phyloP scores from a whole-genome alignment of 805 yeast species.

The Lachancea nothofagi region DNA sequence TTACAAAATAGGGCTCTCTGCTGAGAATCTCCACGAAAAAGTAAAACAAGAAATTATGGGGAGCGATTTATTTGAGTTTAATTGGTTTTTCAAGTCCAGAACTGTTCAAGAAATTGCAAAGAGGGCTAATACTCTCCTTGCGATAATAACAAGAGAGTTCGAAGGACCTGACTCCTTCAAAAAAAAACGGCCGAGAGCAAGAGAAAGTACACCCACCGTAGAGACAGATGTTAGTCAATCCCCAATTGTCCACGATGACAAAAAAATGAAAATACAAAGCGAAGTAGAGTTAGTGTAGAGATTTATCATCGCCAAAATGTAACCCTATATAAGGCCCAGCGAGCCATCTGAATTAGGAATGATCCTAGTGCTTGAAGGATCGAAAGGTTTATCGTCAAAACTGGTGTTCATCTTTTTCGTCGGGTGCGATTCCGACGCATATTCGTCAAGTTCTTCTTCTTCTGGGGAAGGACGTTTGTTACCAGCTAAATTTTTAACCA shows the following conservation, averaged over 20 bases:
- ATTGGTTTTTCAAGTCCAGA: slow-evolving; percentile 69
- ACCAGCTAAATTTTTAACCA: slow-evolving; percentile 15
- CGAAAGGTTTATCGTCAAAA: background rate
- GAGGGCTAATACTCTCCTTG: slow-evolving; percentile 59
- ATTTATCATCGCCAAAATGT: too few species aligned
- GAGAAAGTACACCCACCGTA: slow-evolving; percentile 20
- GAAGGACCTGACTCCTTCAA: slow-evolving; percentile 56
- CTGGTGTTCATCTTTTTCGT: background rate
- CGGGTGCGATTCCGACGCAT: background rate
- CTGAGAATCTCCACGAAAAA: slow-evolving; percentile 54
- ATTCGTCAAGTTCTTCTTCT: slow-evolving; percentile 1
- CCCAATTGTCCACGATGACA: slow-evolving; percentile 5
- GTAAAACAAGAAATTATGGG: slow-evolving; percentile 58
- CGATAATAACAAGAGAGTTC: slow-evolving; percentile 64
- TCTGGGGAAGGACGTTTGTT: slow-evolving; percentile 7
- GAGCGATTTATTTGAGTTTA: slow-evolving; percentile 60
- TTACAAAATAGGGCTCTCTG: slow-evolving; percentile 57
- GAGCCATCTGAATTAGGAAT: slow-evolving; percentile 7
- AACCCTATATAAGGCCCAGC: slow-evolving; percentile 1
- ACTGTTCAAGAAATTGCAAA: slow-evolving; percentile 67
- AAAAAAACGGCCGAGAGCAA: slow-evolving; percentile 37
- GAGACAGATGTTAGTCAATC: slow-evolving; percentile 11
- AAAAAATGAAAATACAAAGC: slow-evolving; percentile 11
- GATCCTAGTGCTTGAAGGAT: background rate
- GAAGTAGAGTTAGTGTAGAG: slow-evolving; percentile 1